Evolutionary conservation across 805 yeast genomes (phyloP).

Genomic region (Myxozyma mucilagina): DNA sequence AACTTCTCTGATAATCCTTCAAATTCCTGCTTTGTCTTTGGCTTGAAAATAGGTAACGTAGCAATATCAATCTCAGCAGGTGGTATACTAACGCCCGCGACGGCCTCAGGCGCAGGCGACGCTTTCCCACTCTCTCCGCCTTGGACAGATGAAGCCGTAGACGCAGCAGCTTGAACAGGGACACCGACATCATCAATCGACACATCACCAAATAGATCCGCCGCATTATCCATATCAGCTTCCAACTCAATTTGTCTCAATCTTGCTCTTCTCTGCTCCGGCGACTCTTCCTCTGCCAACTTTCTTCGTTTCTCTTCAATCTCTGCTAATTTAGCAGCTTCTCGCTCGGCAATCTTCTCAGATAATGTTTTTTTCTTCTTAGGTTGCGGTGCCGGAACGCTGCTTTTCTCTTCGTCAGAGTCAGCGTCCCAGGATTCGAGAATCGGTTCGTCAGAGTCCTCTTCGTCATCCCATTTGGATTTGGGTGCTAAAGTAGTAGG

Average conservation of each 20-base stretch:
- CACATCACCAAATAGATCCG: conserved; percentile 79
- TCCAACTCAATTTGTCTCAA: conserved; percentile 75
- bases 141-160: conserved; percentile 32
- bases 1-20: conserved; percentile 75
- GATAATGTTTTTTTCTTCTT: conserved; percentile 37
- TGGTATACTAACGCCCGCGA: background rate
- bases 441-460: conserved; percentile 70
- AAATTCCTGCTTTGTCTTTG: conserved; percentile 75
- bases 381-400: conserved; percentile 9
- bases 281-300: conserved; percentile 52
- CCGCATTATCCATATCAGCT: conserved; percentile 89
- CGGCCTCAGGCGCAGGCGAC: background rate
- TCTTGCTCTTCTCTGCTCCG: conserved; percentile 64
- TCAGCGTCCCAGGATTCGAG: conserved; percentile 84
- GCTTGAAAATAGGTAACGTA: conserved; percentile 65
- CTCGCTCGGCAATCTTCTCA: conserved; percentile 48
- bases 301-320: conserved; percentile 25
- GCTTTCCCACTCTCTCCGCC: background rate
- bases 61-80: conserved; percentile 5
- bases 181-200: background rate
- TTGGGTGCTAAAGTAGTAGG: conserved; percentile 54
- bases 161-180: background rate
- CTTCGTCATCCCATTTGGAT: conserved; percentile 82
- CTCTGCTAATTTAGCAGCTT: conserved; percentile 43
- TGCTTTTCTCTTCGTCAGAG: conserved; percentile 62